Conservation (phyloP, 108 stramenopile genomes). For the Aurantiochytrium sp. region DNA sequence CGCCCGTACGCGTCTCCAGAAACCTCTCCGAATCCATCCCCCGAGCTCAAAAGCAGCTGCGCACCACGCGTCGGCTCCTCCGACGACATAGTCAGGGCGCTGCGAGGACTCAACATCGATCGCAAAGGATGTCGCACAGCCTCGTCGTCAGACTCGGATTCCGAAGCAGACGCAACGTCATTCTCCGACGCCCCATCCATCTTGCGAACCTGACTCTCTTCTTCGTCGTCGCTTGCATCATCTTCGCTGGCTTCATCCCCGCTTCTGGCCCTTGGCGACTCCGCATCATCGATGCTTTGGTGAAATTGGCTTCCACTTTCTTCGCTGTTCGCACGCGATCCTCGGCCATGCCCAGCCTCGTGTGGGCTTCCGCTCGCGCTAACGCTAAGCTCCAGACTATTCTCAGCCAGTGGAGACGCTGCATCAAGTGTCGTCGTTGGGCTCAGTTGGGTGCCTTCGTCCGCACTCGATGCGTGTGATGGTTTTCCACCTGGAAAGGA, state of each 20-base stretch:
- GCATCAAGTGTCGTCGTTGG: background rate
- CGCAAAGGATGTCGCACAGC: background rate
- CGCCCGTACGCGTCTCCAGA: background rate
- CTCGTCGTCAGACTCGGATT: background rate
- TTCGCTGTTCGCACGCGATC: background rate
- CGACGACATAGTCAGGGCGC: background rate
- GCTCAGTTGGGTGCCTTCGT: background rate
- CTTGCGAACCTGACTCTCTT: background rate
- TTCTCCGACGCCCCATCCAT: background rate
- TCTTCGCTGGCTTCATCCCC: too few relatives aligned
- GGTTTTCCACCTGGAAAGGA: background rate
- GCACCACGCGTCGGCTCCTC: background rate
- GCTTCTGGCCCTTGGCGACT: too few relatives aligned
- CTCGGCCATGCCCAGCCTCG: background rate
- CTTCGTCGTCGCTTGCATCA: too few relatives aligned
- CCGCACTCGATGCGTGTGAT: background rate
- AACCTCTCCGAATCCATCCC: background rate
- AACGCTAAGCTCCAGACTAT: background rate
- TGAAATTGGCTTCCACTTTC: background rate
- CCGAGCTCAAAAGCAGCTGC: background rate
- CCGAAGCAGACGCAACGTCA: background rate
- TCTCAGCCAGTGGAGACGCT: background rate
- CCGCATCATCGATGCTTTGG: background rate
- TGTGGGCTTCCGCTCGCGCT: background rate
- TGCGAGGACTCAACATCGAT: background rate